Evolutionary conservation across 2,329 filamentous ascomycete species (phyloP), one percentile per base, ranked within the genome.

Genomic region (Salinomyces thailandicus): DNA sequence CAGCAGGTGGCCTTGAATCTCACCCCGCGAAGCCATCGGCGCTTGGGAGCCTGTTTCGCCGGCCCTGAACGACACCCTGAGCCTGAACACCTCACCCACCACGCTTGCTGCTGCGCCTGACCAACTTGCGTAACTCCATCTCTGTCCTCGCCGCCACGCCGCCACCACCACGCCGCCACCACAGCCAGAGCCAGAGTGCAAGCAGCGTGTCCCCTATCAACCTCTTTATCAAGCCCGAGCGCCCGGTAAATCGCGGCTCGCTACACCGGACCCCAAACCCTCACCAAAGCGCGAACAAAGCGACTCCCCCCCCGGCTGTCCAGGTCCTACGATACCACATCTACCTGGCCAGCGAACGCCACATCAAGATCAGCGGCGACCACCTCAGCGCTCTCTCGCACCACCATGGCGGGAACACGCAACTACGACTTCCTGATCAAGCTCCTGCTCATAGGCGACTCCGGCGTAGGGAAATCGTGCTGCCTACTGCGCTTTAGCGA

Each of bases 381-480:
- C 22, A 26, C 22, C 22, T 9, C n/a, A 26, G 4, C 22, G 22
- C 22, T 26, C 22, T 26, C 22, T 9, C 54, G n/a, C n/a, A n/a
- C n/a, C n/a, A 61, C 46, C 48, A 98, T 98, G 91, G 87, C 91
- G 57, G 85, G 84, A 64, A 93, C 89, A 72, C 79, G 91, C 66
- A 98, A 98, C 72, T 98, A 98, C 68, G 91, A 98, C 66, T 96
- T 96, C 66, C 74, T 98, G 67, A 94, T 95, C 73, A 95, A 95
- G 71, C 77, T 95, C 48, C 77, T 95, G 60, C 77, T 95, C 60
- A 95, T 95, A 64, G 87, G 87, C 63, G 87, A 95, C 71, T 94
- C 86, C 33, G 87, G 87, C 58, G 87, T 95, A 45, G 87, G 87
- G 63, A 95, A 95, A 69, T 95, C 87, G 51, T 95, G 87, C 78